phyloP scores from a whole-genome alignment of 768 basidiomycete genomes.

The Amanita polypyramis region DNA sequence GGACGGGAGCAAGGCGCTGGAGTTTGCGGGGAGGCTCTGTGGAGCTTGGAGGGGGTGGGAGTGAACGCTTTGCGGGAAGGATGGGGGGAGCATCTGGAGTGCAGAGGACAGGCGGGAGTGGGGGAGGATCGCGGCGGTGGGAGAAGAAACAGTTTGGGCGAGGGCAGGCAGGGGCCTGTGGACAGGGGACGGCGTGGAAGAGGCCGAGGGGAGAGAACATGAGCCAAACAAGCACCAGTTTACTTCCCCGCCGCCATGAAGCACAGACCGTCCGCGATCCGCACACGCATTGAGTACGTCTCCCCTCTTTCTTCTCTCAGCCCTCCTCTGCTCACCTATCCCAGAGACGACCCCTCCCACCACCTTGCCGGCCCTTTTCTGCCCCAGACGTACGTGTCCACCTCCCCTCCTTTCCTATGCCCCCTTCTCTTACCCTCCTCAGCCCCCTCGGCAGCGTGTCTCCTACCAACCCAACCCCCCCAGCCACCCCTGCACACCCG shows the following conservation, averaged over 20 bases:
- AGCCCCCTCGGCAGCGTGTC: conserved; percentile 31
- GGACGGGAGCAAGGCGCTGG: conserved; percentile 17
- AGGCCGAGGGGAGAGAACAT: conserved; percentile 61
- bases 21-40: conserved; percentile 59
- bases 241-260: not conserved
- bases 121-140: conserved; percentile 35
- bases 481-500: conserved; percentile 13
- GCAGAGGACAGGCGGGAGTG: conserved; percentile 23
- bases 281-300: conserved; percentile 21
- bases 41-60: conserved; percentile 20
- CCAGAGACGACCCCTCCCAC: conserved; percentile 44
- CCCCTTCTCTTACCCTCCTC: conserved; percentile 22
- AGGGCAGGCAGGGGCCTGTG: conserved; percentile 36
- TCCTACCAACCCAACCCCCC: conserved; percentile 26
- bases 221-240: not conserved
- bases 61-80: conserved; percentile 44
- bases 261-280: conserved; percentile 7
- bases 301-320: not conserved
- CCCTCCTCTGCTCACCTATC: conserved; percentile 1
- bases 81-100: conserved; percentile 21
- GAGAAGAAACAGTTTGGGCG: conserved; percentile 56
- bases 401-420: conserved; percentile 7
- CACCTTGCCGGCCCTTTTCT: conserved; percentile 55
- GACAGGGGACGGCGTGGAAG: conserved; percentile 53
- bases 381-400: conserved; percentile 44